Percentiles rank a stretch among this genome's conserved stretches.
Conservation (phyloP, 2,329 filamentous ascomycete genomes). For the Chalara sp. region DNA sequence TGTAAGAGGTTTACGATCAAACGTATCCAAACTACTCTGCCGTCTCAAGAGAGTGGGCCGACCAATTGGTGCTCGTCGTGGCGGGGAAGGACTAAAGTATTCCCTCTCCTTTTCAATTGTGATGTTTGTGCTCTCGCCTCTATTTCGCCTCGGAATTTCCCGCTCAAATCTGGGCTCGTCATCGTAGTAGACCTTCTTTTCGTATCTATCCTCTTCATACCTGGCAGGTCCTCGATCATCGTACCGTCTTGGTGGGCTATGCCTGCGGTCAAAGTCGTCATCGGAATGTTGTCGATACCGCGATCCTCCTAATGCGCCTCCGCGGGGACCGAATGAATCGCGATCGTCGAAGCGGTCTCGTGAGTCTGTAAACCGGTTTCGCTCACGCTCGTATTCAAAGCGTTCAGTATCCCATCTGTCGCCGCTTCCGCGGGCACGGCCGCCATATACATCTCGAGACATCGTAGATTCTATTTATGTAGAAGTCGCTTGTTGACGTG, state of each 20-base stretch:
- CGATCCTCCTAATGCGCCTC: conserved; percentile 30
- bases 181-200: conserved; percentile 38
- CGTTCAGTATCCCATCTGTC: conserved; percentile 50
- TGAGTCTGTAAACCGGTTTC: conserved; percentile 30
- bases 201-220: conserved; percentile 27
- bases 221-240: conserved; percentile 24
- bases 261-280: conserved; percentile 42
- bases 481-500: neutral
- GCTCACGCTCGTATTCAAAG: conserved; percentile 38
- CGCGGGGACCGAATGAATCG: conserved; percentile 36
- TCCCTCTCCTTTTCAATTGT: conserved; percentile 22
- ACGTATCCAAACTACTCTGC: conserved; percentile 86
- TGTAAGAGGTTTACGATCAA: conserved; percentile 65
- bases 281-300: conserved; percentile 39
- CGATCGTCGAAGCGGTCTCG: conserved; percentile 41
- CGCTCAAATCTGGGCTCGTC: conserved; percentile 38
- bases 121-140: conserved; percentile 22
- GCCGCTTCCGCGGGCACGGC: conserved; percentile 17
- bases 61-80: conserved; percentile 30
- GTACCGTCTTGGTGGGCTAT: neutral
- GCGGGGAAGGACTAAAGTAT: conserved; percentile 18
- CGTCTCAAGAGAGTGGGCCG: conserved; percentile 67
- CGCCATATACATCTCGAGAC: conserved; percentile 27
- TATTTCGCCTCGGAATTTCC: conserved; percentile 31
- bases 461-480: conserved; percentile 3